Evolutionary conservation across 768 basidiomycete species (phyloP), one percentile per base, ranked within the genome.

Genomic region (Boletus sp.): DNA sequence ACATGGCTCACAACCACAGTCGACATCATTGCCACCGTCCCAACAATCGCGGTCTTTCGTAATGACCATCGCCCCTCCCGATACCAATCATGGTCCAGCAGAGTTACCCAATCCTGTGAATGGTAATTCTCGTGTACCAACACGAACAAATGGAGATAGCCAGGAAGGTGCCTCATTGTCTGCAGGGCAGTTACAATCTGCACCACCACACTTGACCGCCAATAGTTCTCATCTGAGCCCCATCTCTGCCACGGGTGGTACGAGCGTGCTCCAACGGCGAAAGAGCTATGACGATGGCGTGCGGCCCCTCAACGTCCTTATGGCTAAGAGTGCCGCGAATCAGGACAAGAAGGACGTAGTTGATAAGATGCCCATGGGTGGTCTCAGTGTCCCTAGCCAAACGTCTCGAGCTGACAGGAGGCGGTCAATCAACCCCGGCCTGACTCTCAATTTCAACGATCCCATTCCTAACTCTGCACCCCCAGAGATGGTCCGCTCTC

Each of bases 351-450:
- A 60, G 36, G 57, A 56, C n/a, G 1, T 33, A 14, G 3, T 20
- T 10, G 60, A 66, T 20, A 56, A 55, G 18, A 40, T 39, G 46
- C 54, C 54, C 47, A 49, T 50, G 15, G 18, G 36, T 39, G 65
- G 60, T 20, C 65, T 73, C 46, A 56, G 63, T 49, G 64, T 75
- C 49, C 61, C 77, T 42, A 54, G 58, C 17, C 58, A 58, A 7
- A 73, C 73, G 0, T 70, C 71, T 6, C 75, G 79, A 36, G 71
- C 75, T 0, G 80, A 79, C 28, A 79, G 76, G 45, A 73, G 84
- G 12, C 72, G 78, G 20, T 84, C 84, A 5, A 84, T 85, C 58
- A 84, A 83, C 54, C 84, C 85, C 1, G 77, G 68, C 5, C 67
- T 79, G 44, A 65, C 75, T 7, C 71, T 82, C 57, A 75, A 69